Evolutionary conservation across 176 grass and related monocot genomes (phyloP).

Genomic region (Oryza australiensis): DNA sequence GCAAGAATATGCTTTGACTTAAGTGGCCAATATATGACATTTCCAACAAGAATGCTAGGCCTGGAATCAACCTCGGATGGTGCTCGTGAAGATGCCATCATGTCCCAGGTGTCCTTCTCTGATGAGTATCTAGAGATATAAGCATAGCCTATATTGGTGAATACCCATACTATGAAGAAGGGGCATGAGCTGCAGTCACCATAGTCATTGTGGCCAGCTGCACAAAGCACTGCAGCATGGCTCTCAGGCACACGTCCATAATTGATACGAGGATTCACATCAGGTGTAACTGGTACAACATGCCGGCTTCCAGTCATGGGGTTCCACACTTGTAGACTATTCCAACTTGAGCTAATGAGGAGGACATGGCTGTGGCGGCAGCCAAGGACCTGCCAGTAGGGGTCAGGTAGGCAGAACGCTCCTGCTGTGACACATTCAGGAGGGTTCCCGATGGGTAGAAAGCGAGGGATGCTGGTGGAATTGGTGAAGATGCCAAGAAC

Average conservation of each 20-base stretch:
- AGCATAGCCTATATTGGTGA: constrained; percentile 1
- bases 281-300: not conserved
- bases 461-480: constrained; percentile 15
- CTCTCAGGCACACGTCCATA: constrained; percentile 28
- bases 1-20: constrained; percentile 40
- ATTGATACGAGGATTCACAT: constrained; percentile 35
- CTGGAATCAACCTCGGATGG: constrained; percentile 37
- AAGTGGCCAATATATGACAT: constrained; percentile 37
- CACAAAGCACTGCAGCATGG: constrained; percentile 28
- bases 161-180: constrained; percentile 32
- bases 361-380: constrained; percentile 28
- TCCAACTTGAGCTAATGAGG: constrained; percentile 30
- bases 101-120: constrained; percentile 6
- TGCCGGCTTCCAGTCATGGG: constrained; percentile 11
- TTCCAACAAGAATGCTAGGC: constrained; percentile 33
- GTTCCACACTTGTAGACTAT: constrained; percentile 22
- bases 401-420: not conserved
- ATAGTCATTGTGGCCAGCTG: constrained; percentile 13
- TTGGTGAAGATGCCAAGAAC: constrained; percentile 38
- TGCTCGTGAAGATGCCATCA: constrained; percentile 8
- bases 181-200: constrained; percentile 27
- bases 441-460: constrained; percentile 20
- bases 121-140: constrained; percentile 40
- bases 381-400: constrained; percentile 40
- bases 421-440: not conserved